These are phyloP conservation scores for Grosmannia clavigera DNA, from an alignment of 2,329 filamentous ascomycete species.

Conservation along the genomic window DNA sequence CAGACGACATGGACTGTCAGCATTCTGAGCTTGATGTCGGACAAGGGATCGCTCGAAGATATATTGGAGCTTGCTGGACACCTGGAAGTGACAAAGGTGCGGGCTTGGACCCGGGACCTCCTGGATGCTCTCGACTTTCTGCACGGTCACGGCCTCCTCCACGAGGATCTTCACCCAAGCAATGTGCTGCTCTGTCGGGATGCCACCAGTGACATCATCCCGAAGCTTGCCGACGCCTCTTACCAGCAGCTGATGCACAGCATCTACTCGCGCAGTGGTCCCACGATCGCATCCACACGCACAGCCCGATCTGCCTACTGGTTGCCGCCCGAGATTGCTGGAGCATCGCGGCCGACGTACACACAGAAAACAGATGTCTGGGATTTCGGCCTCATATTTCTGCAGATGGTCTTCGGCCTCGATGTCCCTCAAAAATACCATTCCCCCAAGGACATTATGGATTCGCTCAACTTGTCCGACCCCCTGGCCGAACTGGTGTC, in stretches of 20 bases:
- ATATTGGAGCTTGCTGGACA: conserved; percentile 67
- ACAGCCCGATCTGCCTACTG: conserved; percentile 68
- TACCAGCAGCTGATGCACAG: conserved; percentile 58
- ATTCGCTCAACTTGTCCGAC: conserved; percentile 58
- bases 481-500: conserved; percentile 68
- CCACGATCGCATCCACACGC: conserved; percentile 38
- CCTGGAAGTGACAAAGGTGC: conserved; percentile 61
- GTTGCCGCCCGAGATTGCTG: conserved; percentile 66
- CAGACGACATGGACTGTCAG: conserved; percentile 54
- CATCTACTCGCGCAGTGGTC: conserved; percentile 37
- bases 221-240: conserved; percentile 63
- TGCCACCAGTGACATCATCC: conserved; percentile 52
- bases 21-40: conserved; percentile 63
- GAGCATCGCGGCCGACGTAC: conserved; percentile 47
- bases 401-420: conserved; percentile 89
- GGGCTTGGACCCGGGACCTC: conserved; percentile 84
- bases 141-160: conserved; percentile 71
- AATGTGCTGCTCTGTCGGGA: conserved; percentile 71
- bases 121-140: conserved; percentile 80
- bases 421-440: conserved; percentile 64
- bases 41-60: conserved; percentile 73
- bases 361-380: conserved; percentile 81
- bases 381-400: conserved; percentile 82
- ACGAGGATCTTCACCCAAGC: conserved; percentile 67
- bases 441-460: conserved; percentile 63